These are phyloP conservation scores for Suillus spraguei DNA, from an alignment of 768 basidiomycete species.

Conservation along the genomic window DNA sequence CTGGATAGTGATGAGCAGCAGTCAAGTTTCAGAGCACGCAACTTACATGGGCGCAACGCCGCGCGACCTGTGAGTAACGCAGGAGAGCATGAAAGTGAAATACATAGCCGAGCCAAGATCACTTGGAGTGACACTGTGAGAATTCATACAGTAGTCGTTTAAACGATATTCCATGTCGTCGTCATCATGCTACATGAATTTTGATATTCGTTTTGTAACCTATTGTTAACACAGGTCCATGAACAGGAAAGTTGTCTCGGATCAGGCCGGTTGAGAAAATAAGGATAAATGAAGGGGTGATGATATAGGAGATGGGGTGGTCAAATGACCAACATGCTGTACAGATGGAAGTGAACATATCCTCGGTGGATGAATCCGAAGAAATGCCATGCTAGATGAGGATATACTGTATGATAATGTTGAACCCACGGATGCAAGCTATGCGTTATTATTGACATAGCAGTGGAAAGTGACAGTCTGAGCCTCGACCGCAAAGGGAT, in stretches of 20 bases:
- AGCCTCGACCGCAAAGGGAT: background rate
- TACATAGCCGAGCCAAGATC: too few species aligned
- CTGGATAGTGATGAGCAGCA: background rate
- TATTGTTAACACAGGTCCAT: too few species aligned
- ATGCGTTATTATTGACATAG: background rate
- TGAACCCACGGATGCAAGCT: background rate
- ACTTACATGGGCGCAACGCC: slow-evolving; percentile 1
- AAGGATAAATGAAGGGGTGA: background rate
- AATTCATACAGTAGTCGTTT: too few species aligned
- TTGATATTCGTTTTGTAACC: too few species aligned
- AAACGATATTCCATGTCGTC: too few species aligned
- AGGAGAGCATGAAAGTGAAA: too few species aligned
- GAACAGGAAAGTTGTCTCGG: background rate
- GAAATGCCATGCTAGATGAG: slow-evolving; percentile 9
- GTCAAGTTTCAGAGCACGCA: background rate
- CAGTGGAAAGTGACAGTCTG: background rate
- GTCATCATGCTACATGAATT: too few species aligned
- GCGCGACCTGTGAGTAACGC: background rate
- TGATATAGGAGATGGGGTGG: background rate
- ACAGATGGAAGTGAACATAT: slow-evolving; percentile 6
- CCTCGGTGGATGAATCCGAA: slow-evolving; percentile 2
- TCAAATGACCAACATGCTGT: background rate
- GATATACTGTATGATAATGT: slow-evolving; percentile 1
- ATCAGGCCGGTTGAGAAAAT: background rate
- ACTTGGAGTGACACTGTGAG: too few species aligned